These are phyloP conservation scores for Tetrapisispora arboricola DNA, from an alignment of 805 yeast species.

Conservation along the genomic window DNA sequence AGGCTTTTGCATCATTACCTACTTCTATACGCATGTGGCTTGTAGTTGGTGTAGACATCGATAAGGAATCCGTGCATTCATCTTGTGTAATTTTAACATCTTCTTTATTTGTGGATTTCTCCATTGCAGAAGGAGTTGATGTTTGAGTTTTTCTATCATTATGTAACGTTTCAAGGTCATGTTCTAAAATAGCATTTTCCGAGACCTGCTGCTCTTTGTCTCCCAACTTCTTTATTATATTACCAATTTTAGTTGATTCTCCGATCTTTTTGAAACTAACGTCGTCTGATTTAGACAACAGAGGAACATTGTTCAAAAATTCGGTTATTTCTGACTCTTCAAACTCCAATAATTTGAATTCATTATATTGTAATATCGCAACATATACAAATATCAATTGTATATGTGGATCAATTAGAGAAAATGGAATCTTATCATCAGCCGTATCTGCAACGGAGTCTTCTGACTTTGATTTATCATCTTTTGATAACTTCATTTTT, in stretches of 20 bases:
- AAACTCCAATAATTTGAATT: constrained; percentile 67
- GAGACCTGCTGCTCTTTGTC: not conserved
- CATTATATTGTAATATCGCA: constrained; percentile 72
- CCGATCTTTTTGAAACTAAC: constrained; percentile 20
- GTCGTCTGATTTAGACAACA: constrained; percentile 27
- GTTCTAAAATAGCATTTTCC: not conserved
- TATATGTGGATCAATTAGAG: constrained; percentile 61
- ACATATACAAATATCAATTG: constrained; percentile 67
- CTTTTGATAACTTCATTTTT: constrained; percentile 2
- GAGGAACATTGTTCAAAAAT: constrained; percentile 44
- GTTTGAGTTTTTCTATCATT: constrained; percentile 1
- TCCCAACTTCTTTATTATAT: not conserved
- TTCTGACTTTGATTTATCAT: not conserved
- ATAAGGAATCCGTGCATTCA: not conserved
- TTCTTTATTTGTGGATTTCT: not conserved
- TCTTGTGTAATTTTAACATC: not conserved
- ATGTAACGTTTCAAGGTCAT: not conserved
- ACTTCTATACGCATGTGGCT: constrained; percentile 25
- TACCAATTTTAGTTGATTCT: constrained; percentile 1
- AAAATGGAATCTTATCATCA: constrained; percentile 17
- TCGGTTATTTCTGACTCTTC: constrained; percentile 87
- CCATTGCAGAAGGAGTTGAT: constrained; percentile 5
- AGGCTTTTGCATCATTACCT: constrained; percentile 34
- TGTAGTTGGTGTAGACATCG: constrained; percentile 7
- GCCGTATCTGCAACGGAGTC: not conserved